Conservation (phyloP, 2,329 filamentous ascomycete genomes). For the Alternaria brassicae region DNA sequence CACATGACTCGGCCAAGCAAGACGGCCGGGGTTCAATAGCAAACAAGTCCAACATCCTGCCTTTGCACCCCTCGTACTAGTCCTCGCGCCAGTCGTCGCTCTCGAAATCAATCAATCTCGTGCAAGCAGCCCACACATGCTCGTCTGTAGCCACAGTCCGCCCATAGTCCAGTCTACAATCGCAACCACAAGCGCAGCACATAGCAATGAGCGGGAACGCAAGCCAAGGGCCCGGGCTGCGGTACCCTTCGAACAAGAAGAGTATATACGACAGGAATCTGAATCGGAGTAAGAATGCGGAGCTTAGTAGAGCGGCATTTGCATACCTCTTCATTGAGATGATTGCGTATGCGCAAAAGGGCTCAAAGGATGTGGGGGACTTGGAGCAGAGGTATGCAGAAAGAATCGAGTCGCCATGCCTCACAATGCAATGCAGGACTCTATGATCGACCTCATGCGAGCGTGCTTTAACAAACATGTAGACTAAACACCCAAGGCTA, state of each 20-base stretch:
- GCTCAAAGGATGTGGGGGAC: slow-evolving; percentile 91
- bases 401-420: not conserved
- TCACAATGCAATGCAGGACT: not conserved
- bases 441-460: too few species aligned
- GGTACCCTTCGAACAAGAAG: slow-evolving; percentile 91
- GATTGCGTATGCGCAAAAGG: slow-evolving; percentile 90
- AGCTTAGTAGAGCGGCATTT: slow-evolving; percentile 92
- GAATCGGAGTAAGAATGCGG: slow-evolving; percentile 85
- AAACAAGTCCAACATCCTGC: slow-evolving; percentile 33
- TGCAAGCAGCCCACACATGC: slow-evolving; percentile 5
- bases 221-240: slow-evolving; percentile 64
- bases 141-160: slow-evolving; percentile 13
- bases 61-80: slow-evolving; percentile 22
- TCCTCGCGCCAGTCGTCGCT: slow-evolving; percentile 20
- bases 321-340: slow-evolving; percentile 97
- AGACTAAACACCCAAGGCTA: slow-evolving; percentile 92
- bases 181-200: slow-evolving; percentile 20
- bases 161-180: slow-evolving; percentile 8
- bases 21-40: slow-evolving; percentile 16
- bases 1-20: slow-evolving; percentile 28
- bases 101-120: slow-evolving; percentile 4
- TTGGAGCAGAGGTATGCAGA: slow-evolving; percentile 79
- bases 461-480: not conserved
- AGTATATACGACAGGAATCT: slow-evolving; percentile 97
- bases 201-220: slow-evolving; percentile 36